phyloP scores from a whole-genome alignment of 2,329 filamentous ascomycete genomes.

The Fusarium verrucosum region DNA sequence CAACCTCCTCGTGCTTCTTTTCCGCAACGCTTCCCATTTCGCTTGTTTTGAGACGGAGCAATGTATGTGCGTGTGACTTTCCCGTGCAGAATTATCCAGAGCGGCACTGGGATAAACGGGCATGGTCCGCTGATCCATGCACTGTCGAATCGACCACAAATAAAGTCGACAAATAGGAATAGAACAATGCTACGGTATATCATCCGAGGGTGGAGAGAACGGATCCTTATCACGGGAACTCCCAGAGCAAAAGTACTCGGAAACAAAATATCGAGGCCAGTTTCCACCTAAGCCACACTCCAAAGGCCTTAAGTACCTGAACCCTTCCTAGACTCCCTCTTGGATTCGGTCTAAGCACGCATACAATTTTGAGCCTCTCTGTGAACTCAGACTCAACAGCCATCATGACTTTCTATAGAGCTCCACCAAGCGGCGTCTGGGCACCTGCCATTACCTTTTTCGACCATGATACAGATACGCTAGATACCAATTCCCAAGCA shows the following conservation, averaged over 20 bases:
- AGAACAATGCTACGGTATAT: no score
- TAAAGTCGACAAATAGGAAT: neutral
- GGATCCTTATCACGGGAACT: neutral
- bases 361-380: neutral
- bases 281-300: neutral
- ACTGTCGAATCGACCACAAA: neutral
- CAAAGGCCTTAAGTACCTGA: constrained; percentile 32
- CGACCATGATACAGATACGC: constrained; percentile 57
- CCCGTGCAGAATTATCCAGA: neutral
- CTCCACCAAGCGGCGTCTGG: constrained; percentile 56
- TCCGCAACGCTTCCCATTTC: neutral
- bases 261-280: neutral
- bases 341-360: neutral
- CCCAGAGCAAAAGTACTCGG: neutral
- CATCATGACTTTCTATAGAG: constrained; percentile 29
- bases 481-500: constrained; percentile 58
- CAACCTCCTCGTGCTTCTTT: constrained; percentile 5
- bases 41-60: neutral
- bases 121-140: neutral
- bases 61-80: neutral
- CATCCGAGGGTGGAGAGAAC: neutral
- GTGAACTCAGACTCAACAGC: neutral
- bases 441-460: constrained; percentile 65
- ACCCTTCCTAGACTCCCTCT: neutral
- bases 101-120: neutral